phyloP scores from a whole-genome alignment of 345 rosid genomes.

The Acer campestre region DNA sequence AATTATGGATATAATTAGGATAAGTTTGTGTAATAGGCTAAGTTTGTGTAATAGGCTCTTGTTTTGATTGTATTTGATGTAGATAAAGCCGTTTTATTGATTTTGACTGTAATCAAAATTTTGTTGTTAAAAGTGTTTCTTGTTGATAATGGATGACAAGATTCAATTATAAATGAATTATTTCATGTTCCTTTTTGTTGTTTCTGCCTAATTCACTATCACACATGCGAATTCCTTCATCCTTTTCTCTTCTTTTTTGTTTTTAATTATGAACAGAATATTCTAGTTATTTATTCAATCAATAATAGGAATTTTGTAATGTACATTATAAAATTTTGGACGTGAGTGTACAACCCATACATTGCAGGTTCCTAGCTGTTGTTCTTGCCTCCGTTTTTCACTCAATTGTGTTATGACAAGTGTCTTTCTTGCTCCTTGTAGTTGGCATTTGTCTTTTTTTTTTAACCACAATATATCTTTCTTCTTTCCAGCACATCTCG shows the following conservation, averaged over 20 bases:
- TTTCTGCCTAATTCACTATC: not conserved
- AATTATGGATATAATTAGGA: too few relatives aligned
- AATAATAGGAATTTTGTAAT: not conserved
- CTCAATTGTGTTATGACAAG: conserved; percentile 21
- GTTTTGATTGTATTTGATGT: too few relatives aligned
- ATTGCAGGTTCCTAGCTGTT: conserved; percentile 46
- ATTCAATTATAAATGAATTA: not conserved
- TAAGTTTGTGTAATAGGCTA: too few relatives aligned
- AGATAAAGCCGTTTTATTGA: too few relatives aligned
- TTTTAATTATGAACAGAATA: conserved; percentile 21
- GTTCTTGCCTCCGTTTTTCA: conserved; percentile 23
- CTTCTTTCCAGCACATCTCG: conserved; percentile 49
- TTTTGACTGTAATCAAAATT: too few relatives aligned
- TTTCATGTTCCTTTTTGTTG: conserved; percentile 9
- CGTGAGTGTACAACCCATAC: conserved; percentile 32
- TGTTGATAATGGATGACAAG: conserved; percentile 1
- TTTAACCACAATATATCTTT: conserved; percentile 28
- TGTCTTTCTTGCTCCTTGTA: conserved; percentile 27
- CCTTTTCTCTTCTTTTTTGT: conserved; percentile 7
- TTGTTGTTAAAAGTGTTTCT: not conserved
- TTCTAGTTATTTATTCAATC: conserved; percentile 4
- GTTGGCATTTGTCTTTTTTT: conserved; percentile 58
- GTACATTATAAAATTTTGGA: conserved; percentile 9
- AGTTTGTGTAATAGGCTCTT: too few relatives aligned
- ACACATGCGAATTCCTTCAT: conserved; percentile 9